A percentile compares a stretch with the other conserved stretches of the same genome.
Evolutionary conservation across 2,329 filamentous ascomycete species (phyloP).

Genomic region (Beauveria caledonica): DNA sequence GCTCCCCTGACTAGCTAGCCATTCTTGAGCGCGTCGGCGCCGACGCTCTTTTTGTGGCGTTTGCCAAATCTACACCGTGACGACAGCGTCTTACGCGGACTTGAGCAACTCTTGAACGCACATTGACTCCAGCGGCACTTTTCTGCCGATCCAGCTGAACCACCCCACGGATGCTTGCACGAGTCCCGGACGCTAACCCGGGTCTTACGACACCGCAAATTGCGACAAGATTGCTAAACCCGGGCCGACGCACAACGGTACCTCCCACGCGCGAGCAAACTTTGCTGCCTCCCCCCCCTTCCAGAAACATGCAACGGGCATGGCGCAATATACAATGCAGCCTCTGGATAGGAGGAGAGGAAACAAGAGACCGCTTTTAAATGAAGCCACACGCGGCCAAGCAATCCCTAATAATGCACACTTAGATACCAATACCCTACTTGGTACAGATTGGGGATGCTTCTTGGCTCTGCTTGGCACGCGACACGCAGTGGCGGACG

Average conservation of each 20-base stretch:
- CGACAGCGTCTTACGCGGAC: conserved; percentile 10
- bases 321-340: not conserved
- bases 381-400: not conserved
- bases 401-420: not conserved
- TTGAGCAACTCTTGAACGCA: not conserved
- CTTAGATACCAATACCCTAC: not conserved
- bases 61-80: not conserved
- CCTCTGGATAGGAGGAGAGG: not conserved
- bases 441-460: not conserved
- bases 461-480: not conserved
- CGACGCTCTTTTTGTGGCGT: conserved; percentile 5
- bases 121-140: not conserved
- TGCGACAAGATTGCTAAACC: not conserved
- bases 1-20: not conserved
- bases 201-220: not conserved
- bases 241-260: not conserved
- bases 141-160: not conserved
- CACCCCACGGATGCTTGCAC: not conserved
- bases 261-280: not conserved
- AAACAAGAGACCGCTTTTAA: not conserved
- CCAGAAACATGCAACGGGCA: not conserved
- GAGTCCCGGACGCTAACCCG: not conserved
- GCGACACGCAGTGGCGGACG: not conserved
- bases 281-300: not conserved
- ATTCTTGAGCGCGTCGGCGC: conserved; percentile 1